Percentiles rank a stretch among this genome's conserved stretches.
Conservation (phyloP, 805 yeast species). For the Candida sphagnicola region DNA sequence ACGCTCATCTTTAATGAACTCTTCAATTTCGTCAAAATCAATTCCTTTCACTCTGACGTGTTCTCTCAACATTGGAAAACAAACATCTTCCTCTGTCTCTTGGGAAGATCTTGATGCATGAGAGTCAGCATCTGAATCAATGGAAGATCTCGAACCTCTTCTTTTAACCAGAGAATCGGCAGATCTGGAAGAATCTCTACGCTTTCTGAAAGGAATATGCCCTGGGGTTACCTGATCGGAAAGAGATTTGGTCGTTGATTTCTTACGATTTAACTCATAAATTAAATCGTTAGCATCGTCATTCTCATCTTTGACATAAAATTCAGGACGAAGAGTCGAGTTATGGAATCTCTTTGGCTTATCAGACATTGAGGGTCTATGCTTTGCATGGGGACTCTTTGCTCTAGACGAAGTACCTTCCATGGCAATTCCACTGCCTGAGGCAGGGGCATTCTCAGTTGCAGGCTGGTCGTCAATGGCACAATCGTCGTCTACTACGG, state of each 20-base stretch:
- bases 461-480: not conserved
- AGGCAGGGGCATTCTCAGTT: not conserved
- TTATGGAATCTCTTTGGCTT: constrained; percentile 1
- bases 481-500: not conserved
- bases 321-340: not conserved
- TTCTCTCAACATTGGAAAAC: constrained; percentile 86
- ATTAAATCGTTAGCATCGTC: not conserved
- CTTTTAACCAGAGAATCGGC: constrained; percentile 12
- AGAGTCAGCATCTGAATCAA: constrained; percentile 65
- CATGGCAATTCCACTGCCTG: not conserved
- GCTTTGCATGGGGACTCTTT: not conserved
- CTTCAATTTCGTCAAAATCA: constrained; percentile 88
- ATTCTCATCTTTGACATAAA: not conserved
- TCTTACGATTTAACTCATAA: not conserved
- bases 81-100: constrained; percentile 95
- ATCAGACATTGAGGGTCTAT: constrained; percentile 1
- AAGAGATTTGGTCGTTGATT: not conserved
- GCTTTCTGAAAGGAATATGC: not conserved
- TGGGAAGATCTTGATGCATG: constrained; percentile 76
- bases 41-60: constrained; percentile 64
- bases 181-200: not conserved
- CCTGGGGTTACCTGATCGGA: not conserved
- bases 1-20: constrained; percentile 62
- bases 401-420: not conserved
- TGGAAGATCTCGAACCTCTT: constrained; percentile 33